Evolutionary conservation across 768 basidiomycete species (phyloP).

Genomic region (Xanthoconium stramineum): DNA sequence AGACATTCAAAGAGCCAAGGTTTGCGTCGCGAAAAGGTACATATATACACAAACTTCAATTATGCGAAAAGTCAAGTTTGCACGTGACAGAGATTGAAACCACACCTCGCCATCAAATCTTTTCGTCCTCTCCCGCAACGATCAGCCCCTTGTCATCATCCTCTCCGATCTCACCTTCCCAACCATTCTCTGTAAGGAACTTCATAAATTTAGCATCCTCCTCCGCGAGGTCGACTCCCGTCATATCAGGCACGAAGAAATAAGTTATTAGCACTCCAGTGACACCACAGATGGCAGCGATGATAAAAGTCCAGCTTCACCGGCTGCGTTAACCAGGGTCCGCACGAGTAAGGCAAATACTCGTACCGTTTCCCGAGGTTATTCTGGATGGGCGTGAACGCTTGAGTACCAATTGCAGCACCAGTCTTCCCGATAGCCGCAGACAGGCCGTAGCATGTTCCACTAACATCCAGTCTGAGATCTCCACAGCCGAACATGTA

Average conservation of each 20-base stretch:
- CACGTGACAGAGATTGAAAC: slow-evolving; percentile 15
- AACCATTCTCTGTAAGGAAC: slow-evolving; percentile 61
- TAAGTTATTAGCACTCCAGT: slow-evolving; percentile 62
- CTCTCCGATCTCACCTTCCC: slow-evolving; percentile 63
- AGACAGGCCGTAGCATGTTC: slow-evolving; percentile 67
- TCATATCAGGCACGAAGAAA: slow-evolving; percentile 67
- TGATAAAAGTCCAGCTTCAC: slow-evolving; percentile 62
- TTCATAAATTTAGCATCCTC: slow-evolving; percentile 62
- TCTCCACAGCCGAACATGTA: background rate
- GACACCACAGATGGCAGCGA: slow-evolving; percentile 65
- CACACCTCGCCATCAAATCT: background rate
- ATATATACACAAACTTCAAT: background rate
- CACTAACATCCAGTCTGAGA: slow-evolving; percentile 33
- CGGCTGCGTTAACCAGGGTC: background rate
- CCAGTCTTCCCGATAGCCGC: slow-evolving; percentile 70
- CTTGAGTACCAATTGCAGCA: slow-evolving; percentile 69
- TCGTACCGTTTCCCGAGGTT: slow-evolving; percentile 62
- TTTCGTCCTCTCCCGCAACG: slow-evolving; percentile 10
- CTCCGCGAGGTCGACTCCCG: slow-evolving; percentile 60
- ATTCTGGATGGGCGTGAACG: slow-evolving; percentile 64
- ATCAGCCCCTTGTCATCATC: slow-evolving; percentile 39
- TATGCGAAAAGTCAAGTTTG: too few relatives aligned
- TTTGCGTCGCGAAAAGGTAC: background rate
- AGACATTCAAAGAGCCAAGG: slow-evolving; percentile 17
- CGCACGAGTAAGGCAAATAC: background rate